Evolutionary conservation across 2,329 filamentous ascomycete genomes (phyloP).

Genomic region (Cytospora piceae): DNA sequence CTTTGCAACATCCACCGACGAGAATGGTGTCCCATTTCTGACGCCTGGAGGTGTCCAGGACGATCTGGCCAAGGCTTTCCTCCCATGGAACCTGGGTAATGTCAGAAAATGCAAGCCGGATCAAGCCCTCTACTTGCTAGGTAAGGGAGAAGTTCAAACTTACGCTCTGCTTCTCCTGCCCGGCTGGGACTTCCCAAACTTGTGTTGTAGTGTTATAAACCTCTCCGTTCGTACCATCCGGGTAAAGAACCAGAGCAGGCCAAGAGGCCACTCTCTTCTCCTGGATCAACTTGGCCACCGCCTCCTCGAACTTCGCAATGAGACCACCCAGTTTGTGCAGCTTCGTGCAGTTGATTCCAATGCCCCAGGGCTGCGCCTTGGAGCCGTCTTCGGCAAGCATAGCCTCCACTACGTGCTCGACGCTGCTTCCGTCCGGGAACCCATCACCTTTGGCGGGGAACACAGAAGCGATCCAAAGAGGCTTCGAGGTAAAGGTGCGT

Average conservation of each 20-base stretch:
- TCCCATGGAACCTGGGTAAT: slow-evolving; percentile 48
- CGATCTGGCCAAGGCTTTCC: slow-evolving; percentile 46
- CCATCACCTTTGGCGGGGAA: slow-evolving; percentile 58
- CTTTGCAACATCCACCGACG: slow-evolving; percentile 59
- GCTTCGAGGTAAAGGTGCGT: slow-evolving; percentile 34
- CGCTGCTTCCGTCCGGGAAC: slow-evolving; percentile 60
- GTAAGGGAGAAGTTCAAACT: slow-evolving; percentile 23
- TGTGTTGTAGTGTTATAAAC: slow-evolving; percentile 68
- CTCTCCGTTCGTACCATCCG: slow-evolving; percentile 70
- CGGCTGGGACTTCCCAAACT: slow-evolving; percentile 56
- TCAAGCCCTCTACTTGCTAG: not conserved
- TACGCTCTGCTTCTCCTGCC: slow-evolving; percentile 35
- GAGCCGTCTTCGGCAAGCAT: slow-evolving; percentile 41
- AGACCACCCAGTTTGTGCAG: slow-evolving; percentile 62
- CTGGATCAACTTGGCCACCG: slow-evolving; percentile 44
- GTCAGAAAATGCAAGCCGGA: not conserved
- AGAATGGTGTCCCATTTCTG: slow-evolving; percentile 51
- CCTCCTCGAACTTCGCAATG: slow-evolving; percentile 58
- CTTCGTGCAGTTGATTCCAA: slow-evolving; percentile 73
- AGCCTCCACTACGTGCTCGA: slow-evolving; percentile 45
- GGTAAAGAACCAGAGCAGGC: slow-evolving; percentile 66
- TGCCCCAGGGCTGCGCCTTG: slow-evolving; percentile 55
- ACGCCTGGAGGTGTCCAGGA: slow-evolving; percentile 41
- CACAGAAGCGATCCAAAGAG: slow-evolving; percentile 66
- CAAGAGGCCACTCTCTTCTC: slow-evolving; percentile 42